Evolutionary conservation across 1,284 basidiomycete genomes (phyloP), one percentile per base, ranked within the genome.

Genomic region (Pseudozyma sp.): DNA sequence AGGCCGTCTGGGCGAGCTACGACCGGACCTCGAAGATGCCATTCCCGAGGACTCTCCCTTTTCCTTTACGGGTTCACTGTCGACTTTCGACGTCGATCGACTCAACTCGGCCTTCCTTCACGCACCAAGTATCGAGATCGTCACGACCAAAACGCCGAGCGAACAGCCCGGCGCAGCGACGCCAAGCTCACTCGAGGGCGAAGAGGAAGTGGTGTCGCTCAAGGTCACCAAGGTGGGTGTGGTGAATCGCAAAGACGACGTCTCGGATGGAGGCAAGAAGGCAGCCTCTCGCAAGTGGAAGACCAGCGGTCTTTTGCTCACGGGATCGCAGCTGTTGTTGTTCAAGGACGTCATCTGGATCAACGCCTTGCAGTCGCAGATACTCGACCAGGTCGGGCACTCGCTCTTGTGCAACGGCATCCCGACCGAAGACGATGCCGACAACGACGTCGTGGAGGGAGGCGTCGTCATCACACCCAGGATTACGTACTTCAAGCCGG

Each of bases 251-350:
- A 97, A 95, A 85, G 88, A 87, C 85, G 63, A 94, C 74, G 81
- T 90, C 0, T 78, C 89, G 1, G 91, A 92, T 70, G 90, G 90
- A 5, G 92, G 92, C 24, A 93, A 89, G 85, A 93, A 91, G 77
- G 87, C 90, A 1, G 86, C 86, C 31, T 91, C 88, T 73, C 88
- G 93, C 49, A 97, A 94, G 85, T 99, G 96, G 96, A 91, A 89
- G 79, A 87, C 90, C 35, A 96, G 91, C 88, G 92, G 90, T 66
- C 90, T 95, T 9, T 87, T 97, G 54, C 87, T 99, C 55, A 95
- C 94, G 4, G 91, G 90, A 34, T 94, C 94, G 8, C 95, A 97
- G 81, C 87, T 99, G 9, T 88, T 98, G 47, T 92, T 98, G 83
- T 95, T 95, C 86, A 93, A 93, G 68, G 94, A 98, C 84, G 85